A percentile compares a stretch with the other conserved stretches of the same genome.
Conservation (phyloP, 768 basidiomycete genomes). For the Hirschioporus abietinus region DNA sequence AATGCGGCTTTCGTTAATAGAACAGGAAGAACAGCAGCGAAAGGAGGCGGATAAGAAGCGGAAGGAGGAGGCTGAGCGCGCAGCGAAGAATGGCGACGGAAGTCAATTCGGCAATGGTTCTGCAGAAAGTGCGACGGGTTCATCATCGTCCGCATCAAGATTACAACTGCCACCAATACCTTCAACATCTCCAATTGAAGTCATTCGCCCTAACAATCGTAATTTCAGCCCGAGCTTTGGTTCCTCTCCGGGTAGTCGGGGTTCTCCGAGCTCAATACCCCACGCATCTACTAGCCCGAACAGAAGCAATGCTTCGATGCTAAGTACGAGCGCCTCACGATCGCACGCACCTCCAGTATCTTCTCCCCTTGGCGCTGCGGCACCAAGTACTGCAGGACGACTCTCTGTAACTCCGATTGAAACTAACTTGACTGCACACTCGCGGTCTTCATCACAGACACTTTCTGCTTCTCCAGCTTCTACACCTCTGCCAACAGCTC, state of each 20-base stretch:
- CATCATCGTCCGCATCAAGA: background rate
- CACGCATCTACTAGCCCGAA: background rate
- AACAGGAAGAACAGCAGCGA: conserved; percentile 91
- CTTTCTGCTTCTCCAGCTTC: background rate
- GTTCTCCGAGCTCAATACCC: background rate
- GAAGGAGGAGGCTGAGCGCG: conserved; percentile 38
- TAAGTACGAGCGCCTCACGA: background rate
- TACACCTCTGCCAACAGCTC: background rate
- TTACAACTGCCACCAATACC: background rate
- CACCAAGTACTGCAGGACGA: background rate
- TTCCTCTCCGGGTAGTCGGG: background rate
- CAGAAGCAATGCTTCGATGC: background rate
- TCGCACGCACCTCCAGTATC: background rate
- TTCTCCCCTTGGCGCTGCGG: background rate
- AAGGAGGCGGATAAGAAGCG: conserved; percentile 67
- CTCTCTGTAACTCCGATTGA: background rate
- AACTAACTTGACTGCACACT: background rate
- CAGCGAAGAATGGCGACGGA: background rate
- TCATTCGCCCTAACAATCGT: background rate
- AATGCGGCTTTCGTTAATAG: conserved; percentile 90
- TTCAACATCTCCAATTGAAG: background rate
- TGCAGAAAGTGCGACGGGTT: background rate
- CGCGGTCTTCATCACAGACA: background rate
- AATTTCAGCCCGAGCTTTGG: background rate
- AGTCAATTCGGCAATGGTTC: background rate